phyloP scores from a whole-genome alignment of 2,329 filamentous ascomycete genomes.

The Sporothrix luriei region DNA sequence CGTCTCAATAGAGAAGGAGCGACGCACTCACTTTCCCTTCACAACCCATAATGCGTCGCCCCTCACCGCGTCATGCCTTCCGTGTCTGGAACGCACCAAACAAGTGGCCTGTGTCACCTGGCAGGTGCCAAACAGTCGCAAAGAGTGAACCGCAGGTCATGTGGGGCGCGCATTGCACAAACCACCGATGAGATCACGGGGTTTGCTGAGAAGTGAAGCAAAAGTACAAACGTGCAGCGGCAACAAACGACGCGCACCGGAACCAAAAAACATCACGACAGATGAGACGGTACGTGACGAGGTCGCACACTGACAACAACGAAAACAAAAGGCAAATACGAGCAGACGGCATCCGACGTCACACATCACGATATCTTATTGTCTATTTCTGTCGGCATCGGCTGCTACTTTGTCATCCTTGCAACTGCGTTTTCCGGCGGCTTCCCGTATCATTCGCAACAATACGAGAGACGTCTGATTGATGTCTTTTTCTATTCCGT shows the following conservation, averaged over 20 bases:
- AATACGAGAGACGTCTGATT: no score
- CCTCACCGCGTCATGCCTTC: not conserved
- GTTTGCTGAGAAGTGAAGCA: not conserved
- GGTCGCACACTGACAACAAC: not conserved
- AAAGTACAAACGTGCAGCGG: no score
- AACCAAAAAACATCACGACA: not conserved
- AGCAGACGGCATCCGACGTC: not conserved
- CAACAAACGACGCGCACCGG: not conserved
- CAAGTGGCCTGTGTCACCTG: not conserved
- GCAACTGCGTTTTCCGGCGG: no score
- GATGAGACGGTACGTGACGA: not conserved
- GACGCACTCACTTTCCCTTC: slow-evolving; percentile 14
- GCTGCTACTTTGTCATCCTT: not conserved
- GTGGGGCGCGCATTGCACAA: not conserved
- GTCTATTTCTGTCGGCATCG: not conserved
- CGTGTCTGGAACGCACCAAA: not conserved
- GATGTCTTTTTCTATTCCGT: no score
- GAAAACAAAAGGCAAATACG: no score
- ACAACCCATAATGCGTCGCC: not conserved
- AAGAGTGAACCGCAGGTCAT: not conserved
- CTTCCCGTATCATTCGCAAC: no score
- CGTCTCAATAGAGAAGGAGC: not conserved
- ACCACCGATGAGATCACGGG: not conserved
- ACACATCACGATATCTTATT: not conserved
- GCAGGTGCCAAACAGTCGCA: not conserved